Base-by-base conservation (phyloP, 139 green algal genomes). In the Trebouxia sp. region DNA sequence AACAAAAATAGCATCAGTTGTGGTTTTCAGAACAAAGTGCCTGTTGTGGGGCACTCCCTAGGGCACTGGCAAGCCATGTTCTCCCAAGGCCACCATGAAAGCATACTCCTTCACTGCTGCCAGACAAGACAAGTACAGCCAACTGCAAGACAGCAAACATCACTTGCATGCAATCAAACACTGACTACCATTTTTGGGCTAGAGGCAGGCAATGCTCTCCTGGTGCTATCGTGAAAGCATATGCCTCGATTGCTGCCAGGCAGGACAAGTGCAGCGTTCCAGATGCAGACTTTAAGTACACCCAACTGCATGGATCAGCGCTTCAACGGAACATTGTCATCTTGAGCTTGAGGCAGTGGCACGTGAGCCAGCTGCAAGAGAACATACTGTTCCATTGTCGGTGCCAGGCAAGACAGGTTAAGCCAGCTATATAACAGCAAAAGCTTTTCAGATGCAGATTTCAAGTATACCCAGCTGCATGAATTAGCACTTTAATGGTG, bases 1-100 rank as follows among this genome's bases (percentile, higher is more conserved):
- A 69, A 28, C 22, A 67, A n/a, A n/a, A 17, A 84, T 82, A 5
- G 84, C 94, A 9, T 95, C 79, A 24, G 97, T 84, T 37, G 97
- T 70, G 1, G 85, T 90, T 96, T 99, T 99, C 22, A 99, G 86
- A 80, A 99, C 96, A 1, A 91, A 95, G 83, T 99, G 96, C 0
- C 94, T 86, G 89, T 98, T 99, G 81, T 92, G 86, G 80, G 98
- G 96, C 32, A 99, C 91, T 14, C 95, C 93, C 10, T 82, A 70
- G 0, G 97, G 97, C 42, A 99, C 96, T 0, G 96, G 94, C 55
- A 99, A 95, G 20, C 94, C 96, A 47, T 92, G 84, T 30, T 98
- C 89, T 0, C 87, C 87, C 45, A 99, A 90, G 10, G 97, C 97
- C 76, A 92, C 93, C 95, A 99, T 99, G 90, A 99, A 99, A 5